phyloP scores from a whole-genome alignment of 345 rosid genomes.

The Arabidopsis suecica region DNA sequence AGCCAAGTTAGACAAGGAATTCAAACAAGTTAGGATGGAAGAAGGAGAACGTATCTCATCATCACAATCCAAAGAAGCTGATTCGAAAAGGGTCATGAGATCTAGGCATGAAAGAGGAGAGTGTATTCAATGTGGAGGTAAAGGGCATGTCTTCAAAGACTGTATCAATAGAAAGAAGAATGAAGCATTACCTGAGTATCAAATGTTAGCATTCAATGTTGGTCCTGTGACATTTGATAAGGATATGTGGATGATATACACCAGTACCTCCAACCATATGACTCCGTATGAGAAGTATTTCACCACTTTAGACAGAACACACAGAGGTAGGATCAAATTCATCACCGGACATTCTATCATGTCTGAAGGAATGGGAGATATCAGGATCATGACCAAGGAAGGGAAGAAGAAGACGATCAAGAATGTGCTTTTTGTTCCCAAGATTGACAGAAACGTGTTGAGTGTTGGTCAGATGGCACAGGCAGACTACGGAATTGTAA shows the following conservation, averaged over 20 bases:
- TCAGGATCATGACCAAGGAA: conserved; percentile 6
- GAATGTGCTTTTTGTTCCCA: conserved; percentile 23
- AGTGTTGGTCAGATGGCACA: background rate
- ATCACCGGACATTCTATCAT: background rate
- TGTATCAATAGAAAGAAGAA: no score
- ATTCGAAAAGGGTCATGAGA: no score
- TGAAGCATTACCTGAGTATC: background rate
- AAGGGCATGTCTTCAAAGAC: no score
- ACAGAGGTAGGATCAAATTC: conserved; percentile 19
- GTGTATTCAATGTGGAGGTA: no score
- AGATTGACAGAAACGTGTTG: conserved; percentile 32
- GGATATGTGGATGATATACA: conserved; percentile 26
- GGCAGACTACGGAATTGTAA: background rate
- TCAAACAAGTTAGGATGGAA: no score
- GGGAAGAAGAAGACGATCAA: conserved; percentile 31
- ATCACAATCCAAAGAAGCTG: no score
- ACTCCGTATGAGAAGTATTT: conserved; percentile 31
- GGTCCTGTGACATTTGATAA: conserved; percentile 11
- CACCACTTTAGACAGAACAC: conserved; percentile 3
- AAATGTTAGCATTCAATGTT: background rate
- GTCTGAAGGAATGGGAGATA: conserved; percentile 26
- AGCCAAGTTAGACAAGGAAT: background rate
- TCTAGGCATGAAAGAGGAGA: no score
- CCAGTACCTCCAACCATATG: background rate
- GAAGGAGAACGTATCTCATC: no score